These are phyloP conservation scores for Mikania micrantha DNA, from an alignment of 129 eudicot genomes.

Conservation along the genomic window DNA sequence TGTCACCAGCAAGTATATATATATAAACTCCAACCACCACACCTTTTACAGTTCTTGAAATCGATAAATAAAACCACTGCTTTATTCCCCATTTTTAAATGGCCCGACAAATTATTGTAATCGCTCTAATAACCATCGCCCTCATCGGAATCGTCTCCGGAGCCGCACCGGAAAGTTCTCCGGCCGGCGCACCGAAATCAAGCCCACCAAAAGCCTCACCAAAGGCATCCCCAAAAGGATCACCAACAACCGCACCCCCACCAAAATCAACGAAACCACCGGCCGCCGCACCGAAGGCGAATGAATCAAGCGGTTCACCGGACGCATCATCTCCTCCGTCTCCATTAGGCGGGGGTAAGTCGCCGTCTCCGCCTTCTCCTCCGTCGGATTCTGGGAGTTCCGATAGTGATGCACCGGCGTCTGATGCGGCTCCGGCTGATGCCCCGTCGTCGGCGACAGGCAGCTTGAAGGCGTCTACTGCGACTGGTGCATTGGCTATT, in stretches of 20 bases:
- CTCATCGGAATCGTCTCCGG: constrained; percentile 13
- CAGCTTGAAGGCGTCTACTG: constrained; percentile 16
- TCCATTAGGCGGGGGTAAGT: not conserved
- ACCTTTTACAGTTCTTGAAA: not conserved
- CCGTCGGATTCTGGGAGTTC: too few relatives aligned
- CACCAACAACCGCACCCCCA: not conserved
- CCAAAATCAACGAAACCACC: constrained; percentile 3
- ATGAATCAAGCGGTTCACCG: not conserved
- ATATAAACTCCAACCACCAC: constrained; percentile 11
- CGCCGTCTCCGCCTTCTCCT: constrained; percentile 23
- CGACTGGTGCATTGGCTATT: constrained; percentile 12
- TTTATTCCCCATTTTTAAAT: constrained; percentile 18
- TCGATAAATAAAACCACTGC: not conserved
- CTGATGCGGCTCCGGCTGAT: constrained; percentile 21
- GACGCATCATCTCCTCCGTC: not conserved
- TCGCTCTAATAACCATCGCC: constrained; percentile 25
- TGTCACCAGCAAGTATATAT: not conserved
- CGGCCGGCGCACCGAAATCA: constrained; percentile 13
- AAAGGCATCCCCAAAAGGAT: not conserved
- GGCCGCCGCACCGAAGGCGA: constrained; percentile 2
- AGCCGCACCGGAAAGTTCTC: constrained; percentile 16
- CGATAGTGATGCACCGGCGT: not conserved
- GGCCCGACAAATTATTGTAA: constrained; percentile 29
- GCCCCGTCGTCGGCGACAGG: constrained; percentile 18
- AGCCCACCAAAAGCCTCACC: constrained; percentile 14